phyloP scores from a whole-genome alignment of 306 rosid genomes.

The Lathyrus tuberosus region DNA sequence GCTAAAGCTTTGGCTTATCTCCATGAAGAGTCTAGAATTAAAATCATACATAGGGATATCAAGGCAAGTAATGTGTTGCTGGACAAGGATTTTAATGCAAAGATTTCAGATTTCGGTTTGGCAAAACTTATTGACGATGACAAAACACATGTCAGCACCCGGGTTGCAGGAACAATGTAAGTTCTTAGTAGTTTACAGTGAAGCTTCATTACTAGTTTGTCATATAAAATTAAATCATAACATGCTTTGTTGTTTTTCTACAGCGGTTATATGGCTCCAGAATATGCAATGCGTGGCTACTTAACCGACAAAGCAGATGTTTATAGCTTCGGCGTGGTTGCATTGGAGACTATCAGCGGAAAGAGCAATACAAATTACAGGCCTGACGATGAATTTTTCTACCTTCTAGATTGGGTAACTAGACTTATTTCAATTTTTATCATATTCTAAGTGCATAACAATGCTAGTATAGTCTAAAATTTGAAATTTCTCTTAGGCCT shows the following conservation, averaged over 20 bases:
- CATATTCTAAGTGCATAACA: background rate
- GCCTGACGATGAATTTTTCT: constrained; percentile 82
- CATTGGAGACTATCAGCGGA: constrained; percentile 83
- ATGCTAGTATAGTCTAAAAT: constrained; percentile 25
- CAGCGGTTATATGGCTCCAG: constrained; percentile 99
- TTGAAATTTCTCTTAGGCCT: constrained; percentile 62
- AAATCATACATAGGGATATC: constrained; percentile 89
- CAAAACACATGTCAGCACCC: constrained; percentile 85
- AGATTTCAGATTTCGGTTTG: constrained; percentile 95
- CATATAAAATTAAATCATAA: constrained; percentile 1
- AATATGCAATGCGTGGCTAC: constrained; percentile 96
- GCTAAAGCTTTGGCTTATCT: constrained; percentile 91
- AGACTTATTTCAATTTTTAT: constrained; percentile 11
- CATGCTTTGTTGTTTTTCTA: constrained; percentile 29
- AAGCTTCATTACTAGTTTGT: constrained; percentile 1
- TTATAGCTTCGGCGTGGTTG: constrained; percentile 94
- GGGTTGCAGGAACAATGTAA: constrained; percentile 97
- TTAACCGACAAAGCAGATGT: constrained; percentile 84
- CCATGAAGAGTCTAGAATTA: constrained; percentile 84
- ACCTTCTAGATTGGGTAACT: constrained; percentile 95
- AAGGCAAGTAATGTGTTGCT: constrained; percentile 95
- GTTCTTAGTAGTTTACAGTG: constrained; percentile 33
- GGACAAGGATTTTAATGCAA: constrained; percentile 82
- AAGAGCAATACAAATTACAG: constrained; percentile 91
- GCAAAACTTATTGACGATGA: constrained; percentile 93